A percentile compares a stretch with the other conserved stretches of the same genome.
Evolutionary conservation across 2,329 filamentous ascomycete genomes (phyloP).

Genomic region (Didymella glomerata): DNA sequence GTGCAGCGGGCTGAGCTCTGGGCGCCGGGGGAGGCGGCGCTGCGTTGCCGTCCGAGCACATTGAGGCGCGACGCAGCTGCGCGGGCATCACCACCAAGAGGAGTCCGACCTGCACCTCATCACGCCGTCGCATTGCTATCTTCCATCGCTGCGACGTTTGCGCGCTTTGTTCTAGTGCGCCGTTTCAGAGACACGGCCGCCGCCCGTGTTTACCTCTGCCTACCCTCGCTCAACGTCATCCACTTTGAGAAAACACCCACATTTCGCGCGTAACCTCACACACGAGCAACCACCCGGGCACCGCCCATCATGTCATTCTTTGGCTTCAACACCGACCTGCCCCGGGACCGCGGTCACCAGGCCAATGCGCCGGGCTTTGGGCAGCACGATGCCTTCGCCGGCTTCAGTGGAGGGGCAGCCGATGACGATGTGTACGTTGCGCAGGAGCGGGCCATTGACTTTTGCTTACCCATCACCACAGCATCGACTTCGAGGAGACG

Average conservation of each 20-base stretch:
- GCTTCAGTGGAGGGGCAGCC: slow-evolving; percentile 68
- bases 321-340: slow-evolving; percentile 78
- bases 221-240: slow-evolving; percentile 33
- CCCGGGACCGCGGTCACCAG: slow-evolving; percentile 70
- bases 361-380: slow-evolving; percentile 80
- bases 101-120: not conserved
- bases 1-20: slow-evolving; percentile 6
- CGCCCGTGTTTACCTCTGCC: slow-evolving; percentile 2
- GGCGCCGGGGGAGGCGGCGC: slow-evolving; percentile 8
- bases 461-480: slow-evolving; percentile 60
- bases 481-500: slow-evolving; percentile 92
- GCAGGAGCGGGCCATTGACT: slow-evolving; percentile 31
- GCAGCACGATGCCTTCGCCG: slow-evolving; percentile 88
- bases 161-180: not conserved
- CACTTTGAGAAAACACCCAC: slow-evolving; percentile 18
- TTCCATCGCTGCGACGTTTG: not conserved
- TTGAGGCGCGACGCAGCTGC: not conserved
- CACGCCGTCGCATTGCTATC: not conserved
- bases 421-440: slow-evolving; percentile 68
- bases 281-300: slow-evolving; percentile 11
- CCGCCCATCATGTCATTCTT: slow-evolving; percentile 81
- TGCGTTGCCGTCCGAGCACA: not conserved
- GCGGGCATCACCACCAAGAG: not conserved
- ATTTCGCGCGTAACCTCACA: slow-evolving; percentile 10
- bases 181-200: not conserved